phyloP scores from a whole-genome alignment of 257 asterid species.

The Rehmannia glutinosa region DNA sequence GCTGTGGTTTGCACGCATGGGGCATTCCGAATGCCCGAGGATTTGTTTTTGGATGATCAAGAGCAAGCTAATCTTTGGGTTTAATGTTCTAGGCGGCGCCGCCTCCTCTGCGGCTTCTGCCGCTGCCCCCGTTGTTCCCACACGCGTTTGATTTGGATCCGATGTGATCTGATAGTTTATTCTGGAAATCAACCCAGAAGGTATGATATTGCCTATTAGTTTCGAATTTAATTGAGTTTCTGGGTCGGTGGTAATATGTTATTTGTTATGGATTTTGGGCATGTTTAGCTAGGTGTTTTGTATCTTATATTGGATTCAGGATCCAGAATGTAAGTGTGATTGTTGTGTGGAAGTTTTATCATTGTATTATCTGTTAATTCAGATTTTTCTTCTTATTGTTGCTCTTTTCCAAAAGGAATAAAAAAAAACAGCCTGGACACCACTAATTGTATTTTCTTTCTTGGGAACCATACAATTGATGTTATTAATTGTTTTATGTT shows the following conservation, averaged over 20 bases:
- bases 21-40: slow-evolving; percentile 82
- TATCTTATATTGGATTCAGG: background rate
- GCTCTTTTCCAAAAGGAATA: too few species aligned
- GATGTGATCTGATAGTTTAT: slow-evolving; percentile 17
- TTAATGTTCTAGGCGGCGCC: slow-evolving; percentile 70
- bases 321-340: background rate
- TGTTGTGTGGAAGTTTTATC: background rate
- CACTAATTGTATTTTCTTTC: too few species aligned
- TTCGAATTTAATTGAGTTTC: slow-evolving; percentile 10
- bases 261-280: background rate
- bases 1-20: slow-evolving; percentile 71
- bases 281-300: slow-evolving; percentile 11
- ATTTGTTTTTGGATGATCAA: slow-evolving; percentile 78
- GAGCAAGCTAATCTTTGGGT: slow-evolving; percentile 61
- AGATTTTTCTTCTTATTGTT: background rate
- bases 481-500: too few species aligned
- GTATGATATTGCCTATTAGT: slow-evolving; percentile 3
- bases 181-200: slow-evolving; percentile 8
- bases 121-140: slow-evolving; percentile 58
- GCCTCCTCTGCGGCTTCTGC: slow-evolving; percentile 71
- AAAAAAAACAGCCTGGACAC: too few species aligned
- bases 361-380: background rate
- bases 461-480: too few species aligned
- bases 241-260: background rate
- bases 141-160: slow-evolving; percentile 46